phyloP scores from a whole-genome alignment of 106 monocot species.

The Narthecium ossifragum region DNA sequence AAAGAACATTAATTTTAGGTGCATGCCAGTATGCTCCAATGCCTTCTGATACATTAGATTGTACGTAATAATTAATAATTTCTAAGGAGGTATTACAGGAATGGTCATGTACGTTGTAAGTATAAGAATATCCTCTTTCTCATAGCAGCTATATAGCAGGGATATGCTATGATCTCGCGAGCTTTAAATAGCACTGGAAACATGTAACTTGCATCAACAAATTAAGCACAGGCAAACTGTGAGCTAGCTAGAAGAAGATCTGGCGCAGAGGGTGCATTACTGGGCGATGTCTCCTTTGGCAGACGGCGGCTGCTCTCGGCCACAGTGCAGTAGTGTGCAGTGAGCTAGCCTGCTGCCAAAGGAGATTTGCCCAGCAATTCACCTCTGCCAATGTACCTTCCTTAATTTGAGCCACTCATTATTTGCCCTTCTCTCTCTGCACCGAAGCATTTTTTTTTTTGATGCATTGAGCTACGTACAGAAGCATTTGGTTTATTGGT shows the following conservation, averaged over 20 bases:
- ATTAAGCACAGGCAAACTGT: background rate
- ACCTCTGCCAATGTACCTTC: no score
- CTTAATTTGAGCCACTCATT: no score
- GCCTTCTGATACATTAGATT: background rate
- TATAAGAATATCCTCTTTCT: background rate
- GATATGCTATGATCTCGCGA: no score
- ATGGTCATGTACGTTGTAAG: background rate
- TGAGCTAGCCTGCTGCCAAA: conserved; percentile 4
- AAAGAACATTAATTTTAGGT: no score
- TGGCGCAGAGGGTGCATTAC: background rate
- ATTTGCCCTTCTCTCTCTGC: no score
- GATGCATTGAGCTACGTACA: no score
- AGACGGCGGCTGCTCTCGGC: background rate
- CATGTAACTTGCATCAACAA: background rate
- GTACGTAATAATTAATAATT: background rate
- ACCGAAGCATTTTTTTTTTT: no score
- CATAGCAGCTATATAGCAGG: background rate
- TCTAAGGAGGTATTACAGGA: background rate
- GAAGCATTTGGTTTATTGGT: no score
- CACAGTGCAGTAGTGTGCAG: background rate
- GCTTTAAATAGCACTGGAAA: background rate
- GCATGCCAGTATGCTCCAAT: no score
- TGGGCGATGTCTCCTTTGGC: conserved; percentile 1
- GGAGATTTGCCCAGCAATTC: conserved; percentile 12
- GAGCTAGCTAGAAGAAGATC: background rate